A percentile compares a stretch with the other conserved stretches of the same genome.
These are phyloP conservation scores for Rhodotorula babjevae DNA, from an alignment of 768 basidiomycete species.

Conservation along the genomic window DNA sequence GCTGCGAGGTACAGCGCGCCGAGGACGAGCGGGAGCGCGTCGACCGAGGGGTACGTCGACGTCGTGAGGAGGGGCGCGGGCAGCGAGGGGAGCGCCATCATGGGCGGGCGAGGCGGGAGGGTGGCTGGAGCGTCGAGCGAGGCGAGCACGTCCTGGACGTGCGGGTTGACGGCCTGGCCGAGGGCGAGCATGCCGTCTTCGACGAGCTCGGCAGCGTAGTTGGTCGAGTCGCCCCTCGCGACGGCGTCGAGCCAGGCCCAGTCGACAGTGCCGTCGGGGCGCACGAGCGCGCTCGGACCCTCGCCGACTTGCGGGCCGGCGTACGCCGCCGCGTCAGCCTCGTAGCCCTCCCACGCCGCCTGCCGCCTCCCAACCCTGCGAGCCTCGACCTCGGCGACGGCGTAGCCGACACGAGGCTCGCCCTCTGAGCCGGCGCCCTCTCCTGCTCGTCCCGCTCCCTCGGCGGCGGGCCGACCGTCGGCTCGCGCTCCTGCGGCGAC, in stretches of 20 bases:
- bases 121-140: not conserved
- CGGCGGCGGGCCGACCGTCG: not conserved
- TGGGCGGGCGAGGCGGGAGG: not conserved
- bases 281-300: not conserved
- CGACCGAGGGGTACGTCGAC: not conserved
- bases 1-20: slow-evolving; percentile 1
- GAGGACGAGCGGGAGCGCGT: slow-evolving; percentile 5
- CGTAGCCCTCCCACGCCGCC: not conserved
- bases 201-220: not conserved
- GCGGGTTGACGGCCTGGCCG: not conserved
- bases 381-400: not conserved
- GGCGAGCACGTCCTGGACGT: not conserved
- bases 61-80: not conserved
- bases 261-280: slow-evolving; percentile 8
- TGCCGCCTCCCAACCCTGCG: not conserved
- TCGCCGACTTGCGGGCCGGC: not conserved
- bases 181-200: not conserved
- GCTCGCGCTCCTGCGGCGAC: not conserved
- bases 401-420: not conserved
- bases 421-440: not conserved
- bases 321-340: not conserved
- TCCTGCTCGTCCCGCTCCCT: not conserved
- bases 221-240: not conserved
- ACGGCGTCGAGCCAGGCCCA: not conserved
- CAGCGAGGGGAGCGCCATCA: not conserved